phyloP scores from a whole-genome alignment of 2,329 filamentous ascomycete genomes.

The Penicillium polonicum region DNA sequence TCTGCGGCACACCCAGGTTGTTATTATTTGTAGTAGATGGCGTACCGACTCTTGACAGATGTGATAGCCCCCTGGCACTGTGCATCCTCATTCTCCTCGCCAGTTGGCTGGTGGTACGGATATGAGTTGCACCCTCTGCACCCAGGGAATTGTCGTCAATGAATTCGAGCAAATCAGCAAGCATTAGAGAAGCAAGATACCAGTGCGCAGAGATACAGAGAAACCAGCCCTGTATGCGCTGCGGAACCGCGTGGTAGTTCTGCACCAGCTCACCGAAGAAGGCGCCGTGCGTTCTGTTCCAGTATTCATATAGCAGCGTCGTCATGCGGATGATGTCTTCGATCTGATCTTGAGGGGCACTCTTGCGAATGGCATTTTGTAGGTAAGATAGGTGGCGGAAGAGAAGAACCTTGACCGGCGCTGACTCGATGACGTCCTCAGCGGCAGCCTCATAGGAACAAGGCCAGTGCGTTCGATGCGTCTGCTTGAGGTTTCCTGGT shows the following conservation, averaged over 20 bases:
- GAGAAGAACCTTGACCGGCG: neutral
- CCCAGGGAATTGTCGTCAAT: neutral
- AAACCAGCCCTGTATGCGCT: neutral
- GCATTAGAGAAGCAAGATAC: neutral
- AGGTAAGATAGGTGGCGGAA: neutral
- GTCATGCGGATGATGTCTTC: neutral
- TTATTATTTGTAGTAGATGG: neutral
- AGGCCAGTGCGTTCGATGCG: neutral
- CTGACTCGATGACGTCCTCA: neutral
- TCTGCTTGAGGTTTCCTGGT: neutral
- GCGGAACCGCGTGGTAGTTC: neutral
- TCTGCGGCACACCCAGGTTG: neutral
- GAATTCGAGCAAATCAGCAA: neutral
- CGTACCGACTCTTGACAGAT: neutral
- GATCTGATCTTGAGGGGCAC: neutral
- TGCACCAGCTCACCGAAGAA: neutral
- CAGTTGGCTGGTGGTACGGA: neutral
- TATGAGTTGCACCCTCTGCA: neutral
- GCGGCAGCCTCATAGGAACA: neutral
- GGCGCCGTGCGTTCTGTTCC: neutral
- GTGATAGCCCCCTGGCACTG: neutral
- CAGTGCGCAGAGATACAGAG: neutral
- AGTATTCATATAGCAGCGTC: neutral
- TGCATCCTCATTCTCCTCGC: neutral
- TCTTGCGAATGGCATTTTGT: neutral